Conservation (phyloP, 306 rosid genomes). For the Abrus precatorius region DNA sequence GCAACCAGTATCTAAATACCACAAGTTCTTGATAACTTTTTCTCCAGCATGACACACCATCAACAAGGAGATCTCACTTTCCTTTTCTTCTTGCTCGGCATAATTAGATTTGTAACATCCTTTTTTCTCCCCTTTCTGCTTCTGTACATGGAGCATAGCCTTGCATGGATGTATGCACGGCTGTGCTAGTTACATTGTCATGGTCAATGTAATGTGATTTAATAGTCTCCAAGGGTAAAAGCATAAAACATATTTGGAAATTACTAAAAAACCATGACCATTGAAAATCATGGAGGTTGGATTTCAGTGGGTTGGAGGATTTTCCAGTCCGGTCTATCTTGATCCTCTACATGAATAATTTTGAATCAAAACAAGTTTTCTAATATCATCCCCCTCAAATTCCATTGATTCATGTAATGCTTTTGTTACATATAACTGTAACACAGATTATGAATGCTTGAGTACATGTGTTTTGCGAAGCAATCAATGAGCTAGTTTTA, state of each 20-base stretch:
- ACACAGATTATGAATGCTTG: conserved; percentile 16
- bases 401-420: neutral
- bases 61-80: neutral
- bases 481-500: neutral
- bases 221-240: neutral
- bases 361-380: neutral
- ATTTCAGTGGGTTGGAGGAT: neutral
- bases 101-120: neutral
- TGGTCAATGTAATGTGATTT: neutral
- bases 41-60: neutral
- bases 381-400: neutral
- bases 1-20: neutral
- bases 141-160: too few relatives aligned
- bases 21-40: neutral
- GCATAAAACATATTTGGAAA: neutral
- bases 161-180: too few relatives aligned
- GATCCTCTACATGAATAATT: neutral
- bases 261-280: neutral
- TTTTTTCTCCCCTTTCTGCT: too few relatives aligned
- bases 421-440: neutral
- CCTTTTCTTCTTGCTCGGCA: neutral
- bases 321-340: neutral
- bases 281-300: neutral
- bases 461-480: neutral
- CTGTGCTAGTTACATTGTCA: too few relatives aligned